phyloP scores from a whole-genome alignment of 1,139 yeast species.

The Diutina catenulata region DNA sequence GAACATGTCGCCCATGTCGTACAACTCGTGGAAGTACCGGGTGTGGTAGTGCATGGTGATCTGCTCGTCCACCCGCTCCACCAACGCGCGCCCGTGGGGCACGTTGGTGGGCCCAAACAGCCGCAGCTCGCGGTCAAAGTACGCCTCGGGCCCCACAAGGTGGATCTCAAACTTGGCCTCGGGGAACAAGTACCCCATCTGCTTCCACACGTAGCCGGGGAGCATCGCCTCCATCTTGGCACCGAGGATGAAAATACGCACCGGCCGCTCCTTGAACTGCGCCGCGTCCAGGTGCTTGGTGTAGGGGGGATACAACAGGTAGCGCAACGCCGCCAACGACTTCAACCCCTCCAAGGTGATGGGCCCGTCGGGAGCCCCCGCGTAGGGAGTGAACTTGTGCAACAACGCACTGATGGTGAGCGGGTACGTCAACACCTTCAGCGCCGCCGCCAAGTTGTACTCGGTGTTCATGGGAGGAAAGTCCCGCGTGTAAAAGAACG shows the following conservation, averaged over 20 bases:
- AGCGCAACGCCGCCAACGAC: constrained; percentile 82
- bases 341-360: constrained; percentile 85
- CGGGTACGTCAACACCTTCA: constrained; percentile 90
- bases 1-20: constrained; percentile 87
- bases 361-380: constrained; percentile 74
- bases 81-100: constrained; percentile 47
- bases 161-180: constrained; percentile 73
- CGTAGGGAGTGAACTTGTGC: constrained; percentile 80
- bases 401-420: constrained; percentile 75
- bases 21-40: constrained; percentile 79
- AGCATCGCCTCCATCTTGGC: constrained; percentile 89
- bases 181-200: constrained; percentile 78
- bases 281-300: constrained; percentile 24
- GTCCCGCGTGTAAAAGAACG: constrained; percentile 84
- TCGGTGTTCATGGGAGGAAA: constrained; percentile 95
- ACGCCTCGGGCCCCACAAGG: constrained; percentile 88
- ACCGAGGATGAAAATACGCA: constrained; percentile 81
- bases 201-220: constrained; percentile 96
- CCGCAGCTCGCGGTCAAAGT: constrained; percentile 46
- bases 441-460: constrained; percentile 88
- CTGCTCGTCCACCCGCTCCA: constrained; percentile 65
- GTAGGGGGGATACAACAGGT: constrained; percentile 73
- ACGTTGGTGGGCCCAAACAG: constrained; percentile 25
- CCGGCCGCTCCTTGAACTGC: constrained; percentile 71
- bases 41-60: constrained; percentile 75